Conservation (phyloP, 1,139 yeast species). For the Hansenula sp. region DNA sequence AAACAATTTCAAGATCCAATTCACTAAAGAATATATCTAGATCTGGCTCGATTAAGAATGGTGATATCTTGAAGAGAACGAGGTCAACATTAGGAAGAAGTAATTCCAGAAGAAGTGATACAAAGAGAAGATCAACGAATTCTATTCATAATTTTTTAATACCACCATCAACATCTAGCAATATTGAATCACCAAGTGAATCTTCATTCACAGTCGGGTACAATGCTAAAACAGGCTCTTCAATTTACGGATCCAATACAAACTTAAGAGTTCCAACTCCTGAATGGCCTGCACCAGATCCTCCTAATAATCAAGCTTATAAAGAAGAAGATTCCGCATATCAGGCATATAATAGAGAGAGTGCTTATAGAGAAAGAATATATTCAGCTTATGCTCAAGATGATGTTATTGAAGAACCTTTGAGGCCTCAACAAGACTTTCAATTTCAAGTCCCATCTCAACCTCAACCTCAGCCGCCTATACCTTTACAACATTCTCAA, state of each 20-base stretch:
- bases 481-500: not conserved
- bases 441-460: not conserved
- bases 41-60: conserved; percentile 2
- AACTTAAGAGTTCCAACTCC: conserved; percentile 12
- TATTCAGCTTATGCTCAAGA: not conserved
- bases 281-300: conserved; percentile 10
- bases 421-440: not conserved
- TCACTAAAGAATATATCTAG: conserved; percentile 7
- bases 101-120: not conserved
- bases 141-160: not conserved
- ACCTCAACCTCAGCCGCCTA: not conserved
- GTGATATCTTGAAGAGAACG: not conserved
- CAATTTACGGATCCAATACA: not conserved
- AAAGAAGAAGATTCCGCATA: not conserved
- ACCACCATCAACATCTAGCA: not conserved
- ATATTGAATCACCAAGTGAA: conserved; percentile 2
- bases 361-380: conserved; percentile 1
- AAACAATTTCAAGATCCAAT: conserved; percentile 6
- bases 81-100: not conserved
- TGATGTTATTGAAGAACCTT: not conserved
- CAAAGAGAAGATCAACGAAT: not conserved
- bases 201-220: conserved; percentile 3
- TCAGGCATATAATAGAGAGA: not conserved
- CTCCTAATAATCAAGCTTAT: conserved; percentile 4
- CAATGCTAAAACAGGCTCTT: conserved; percentile 2